Evolutionary conservation across 148 eudicot genomes (phyloP), one percentile per base, ranked within the genome.

Genomic region (Rhododendron kiyosumense): DNA sequence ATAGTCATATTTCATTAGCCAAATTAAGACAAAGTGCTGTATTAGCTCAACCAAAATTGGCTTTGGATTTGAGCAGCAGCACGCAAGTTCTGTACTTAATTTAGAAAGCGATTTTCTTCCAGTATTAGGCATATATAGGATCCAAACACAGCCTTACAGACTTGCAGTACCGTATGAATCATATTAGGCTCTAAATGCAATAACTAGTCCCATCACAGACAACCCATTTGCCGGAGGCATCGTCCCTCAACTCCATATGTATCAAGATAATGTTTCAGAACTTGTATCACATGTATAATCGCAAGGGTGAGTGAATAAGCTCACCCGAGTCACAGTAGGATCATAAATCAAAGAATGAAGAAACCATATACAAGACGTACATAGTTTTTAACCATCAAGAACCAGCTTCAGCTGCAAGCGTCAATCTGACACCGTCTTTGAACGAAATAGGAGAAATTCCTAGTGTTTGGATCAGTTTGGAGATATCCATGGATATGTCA

Each of bases 401-500:
- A 88, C 81, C 74, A 45, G 71, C 82, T 86, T 87, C 79, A 85
- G 93, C 86, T 20, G 88, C 91, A 65, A 96, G 95, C 13, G 95
- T 96, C 89, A 90, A 85, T 87, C 86, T 89, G 85, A 95, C 98
- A 77, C 97, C 98, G 10, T 96, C 94, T 84, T 34, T 83, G 86
- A 88, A 96, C 26, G 93, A 78, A 85, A 82, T 86, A 45, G 95
- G 97, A 78, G 94, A 85, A 81, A 94, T 74, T 48, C 83, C 88
- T 51, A 93, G 86, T n/a, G 94, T 92, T 84, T 92, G 88, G 22
- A 90, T 86, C 88, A 95, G 85, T 86, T 90, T 94, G 82, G 85
- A 83, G 71, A 93, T 94, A 85, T 96, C 97, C 99, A 96, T 95
- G 83, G 99, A 96, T 86, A 94, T 96, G 86, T 96, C 99, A 51